Evolutionary conservation across 106 monocot species (phyloP).

Genomic region (Allium fistulosum): DNA sequence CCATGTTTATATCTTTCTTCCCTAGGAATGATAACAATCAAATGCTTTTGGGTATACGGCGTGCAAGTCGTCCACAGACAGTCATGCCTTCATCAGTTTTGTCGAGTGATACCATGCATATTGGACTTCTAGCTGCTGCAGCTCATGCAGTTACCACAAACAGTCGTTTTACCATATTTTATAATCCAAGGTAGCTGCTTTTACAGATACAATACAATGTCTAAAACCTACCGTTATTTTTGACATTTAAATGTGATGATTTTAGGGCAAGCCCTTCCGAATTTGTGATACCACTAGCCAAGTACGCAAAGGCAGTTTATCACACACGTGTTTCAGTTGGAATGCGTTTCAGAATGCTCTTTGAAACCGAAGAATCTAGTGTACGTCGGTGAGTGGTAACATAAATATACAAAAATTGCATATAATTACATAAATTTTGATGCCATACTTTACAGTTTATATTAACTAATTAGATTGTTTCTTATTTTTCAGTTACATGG

Average conservation of each 20-base stretch:
- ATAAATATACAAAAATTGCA: too few relatives aligned
- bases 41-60: conserved; percentile 71
- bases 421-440: too few relatives aligned
- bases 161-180: conserved; percentile 89
- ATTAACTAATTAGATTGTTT: not conserved
- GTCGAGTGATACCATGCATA: conserved; percentile 98
- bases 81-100: conserved; percentile 88
- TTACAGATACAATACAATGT: not conserved
- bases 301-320: conserved; percentile 77
- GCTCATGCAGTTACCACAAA: conserved; percentile 93
- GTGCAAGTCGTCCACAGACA: conserved; percentile 87
- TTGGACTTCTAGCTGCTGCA: conserved; percentile 91
- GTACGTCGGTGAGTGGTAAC: conserved; percentile 42
- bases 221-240: too few relatives aligned
- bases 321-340: conserved; percentile 81
- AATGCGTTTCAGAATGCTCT: conserved; percentile 93
- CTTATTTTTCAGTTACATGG: conserved; percentile 71
- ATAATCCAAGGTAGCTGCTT: conserved; percentile 68
- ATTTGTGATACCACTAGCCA: conserved; percentile 83
- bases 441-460: not conserved
- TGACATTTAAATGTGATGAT: not conserved
- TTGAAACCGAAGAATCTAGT: conserved; percentile 93
- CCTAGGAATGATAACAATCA: conserved; percentile 91
- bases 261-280: conserved; percentile 84
- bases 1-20: not conserved